Base-by-base conservation (phyloP, 2,329 filamentous ascomycete genomes). In the Huntiella bhutanensis region DNA sequence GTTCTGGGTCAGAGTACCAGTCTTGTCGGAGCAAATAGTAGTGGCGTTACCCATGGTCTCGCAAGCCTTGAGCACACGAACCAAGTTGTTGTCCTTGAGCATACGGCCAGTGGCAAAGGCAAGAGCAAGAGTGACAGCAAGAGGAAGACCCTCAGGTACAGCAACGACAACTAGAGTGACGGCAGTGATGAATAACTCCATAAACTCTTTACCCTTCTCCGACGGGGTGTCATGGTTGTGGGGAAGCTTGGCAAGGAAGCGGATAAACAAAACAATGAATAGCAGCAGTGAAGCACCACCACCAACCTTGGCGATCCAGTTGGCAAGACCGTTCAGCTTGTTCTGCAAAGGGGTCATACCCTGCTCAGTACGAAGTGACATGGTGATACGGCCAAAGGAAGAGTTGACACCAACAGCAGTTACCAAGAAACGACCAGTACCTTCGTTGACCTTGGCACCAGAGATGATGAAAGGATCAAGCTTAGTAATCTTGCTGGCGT, bases 191-290 rank as follows among this genome's bases (percentile, higher is more conserved):
- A 80, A 68, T 44, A 80, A 75, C 17, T 73, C 65, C 55, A 80
- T 64, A 54, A 80, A 80, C 12, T 69, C 59, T 34, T 63, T 63
- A 0, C 57, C 62, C 60, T 84, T 85, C 43, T 70, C 61, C 0
- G 73, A 65, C 1, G 75, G 63, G 0, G 63, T 60, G 0, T 53
- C 57, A 16, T 53, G 38, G 54, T 72, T 75, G 33, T 62, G 55
- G 4, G 70, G 69, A 5, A 88, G 67, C 12, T 69, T 60, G 33
- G 71, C 77, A 17, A 83, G 64, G 57, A 86, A 88, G 55, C 82
- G 78, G 64, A 88, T 82, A 55, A 87, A 75, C 10, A 87, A 66
- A 17, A 85, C 79, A 45, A 85, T 62, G 57, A 91, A 88, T 15
- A 88, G 67, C 5, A 87, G 61, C 11, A 82, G 60, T 39, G 82